These are phyloP conservation scores for Astrephomene gubernaculifera DNA, from an alignment of 139 green algal species.

Conservation along the genomic window DNA sequence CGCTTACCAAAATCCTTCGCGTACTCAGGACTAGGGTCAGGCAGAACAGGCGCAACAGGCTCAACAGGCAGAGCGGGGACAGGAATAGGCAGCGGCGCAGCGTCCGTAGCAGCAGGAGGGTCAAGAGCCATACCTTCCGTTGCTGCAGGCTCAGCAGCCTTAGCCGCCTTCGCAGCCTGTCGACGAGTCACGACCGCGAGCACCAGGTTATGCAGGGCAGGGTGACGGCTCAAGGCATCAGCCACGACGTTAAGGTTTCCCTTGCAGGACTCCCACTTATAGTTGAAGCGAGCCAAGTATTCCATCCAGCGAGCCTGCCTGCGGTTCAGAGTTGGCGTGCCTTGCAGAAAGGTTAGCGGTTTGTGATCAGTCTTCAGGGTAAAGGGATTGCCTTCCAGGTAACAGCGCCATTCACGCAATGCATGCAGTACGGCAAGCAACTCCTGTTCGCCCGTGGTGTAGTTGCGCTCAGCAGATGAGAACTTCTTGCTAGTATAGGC, in stretches of 20 bases:
- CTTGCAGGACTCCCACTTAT: neutral
- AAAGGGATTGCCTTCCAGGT: neutral
- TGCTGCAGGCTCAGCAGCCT: neutral
- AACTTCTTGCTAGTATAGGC: neutral
- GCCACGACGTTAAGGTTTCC: slow-evolving; percentile 4
- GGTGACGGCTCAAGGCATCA: neutral
- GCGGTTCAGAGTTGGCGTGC: neutral
- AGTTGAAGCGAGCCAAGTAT: slow-evolving; percentile 9
- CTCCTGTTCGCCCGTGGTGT: no score
- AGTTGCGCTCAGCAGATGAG: neutral
- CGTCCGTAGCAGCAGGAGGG: no score
- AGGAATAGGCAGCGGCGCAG: no score
- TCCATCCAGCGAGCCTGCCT: slow-evolving; percentile 6
- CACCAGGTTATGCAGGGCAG: neutral
- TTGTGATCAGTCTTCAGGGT: neutral
- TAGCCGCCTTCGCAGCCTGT: neutral
- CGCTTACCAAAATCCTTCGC: no score
- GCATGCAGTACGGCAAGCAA: neutral
- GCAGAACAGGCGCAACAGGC: no score
- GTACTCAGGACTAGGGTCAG: no score
- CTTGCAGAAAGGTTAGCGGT: neutral
- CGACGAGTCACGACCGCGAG: neutral
- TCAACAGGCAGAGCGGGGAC: no score
- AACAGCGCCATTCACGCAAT: neutral
- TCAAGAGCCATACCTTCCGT: no score